These are phyloP conservation scores for Aspergillus coremiiformis DNA, from an alignment of 495 filamentous ascomycete genomes.

Conservation along the genomic window DNA sequence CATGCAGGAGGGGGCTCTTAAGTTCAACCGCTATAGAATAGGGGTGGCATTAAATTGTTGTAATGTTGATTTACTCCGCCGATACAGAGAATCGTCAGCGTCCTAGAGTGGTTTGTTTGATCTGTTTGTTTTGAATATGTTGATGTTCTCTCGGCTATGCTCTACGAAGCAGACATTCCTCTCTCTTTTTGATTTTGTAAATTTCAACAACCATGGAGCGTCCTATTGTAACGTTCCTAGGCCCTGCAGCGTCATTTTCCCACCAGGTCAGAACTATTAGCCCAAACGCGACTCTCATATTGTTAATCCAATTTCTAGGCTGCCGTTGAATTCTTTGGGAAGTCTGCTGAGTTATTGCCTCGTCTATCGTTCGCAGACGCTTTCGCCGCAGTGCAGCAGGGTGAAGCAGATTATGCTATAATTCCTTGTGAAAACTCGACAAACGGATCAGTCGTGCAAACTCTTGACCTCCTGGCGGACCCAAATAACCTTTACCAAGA, in stretches of 20 bases:
- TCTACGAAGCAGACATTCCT: no score
- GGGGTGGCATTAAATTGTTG: background rate
- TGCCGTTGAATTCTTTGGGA: conserved; percentile 54
- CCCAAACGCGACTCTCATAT: conserved; percentile 1
- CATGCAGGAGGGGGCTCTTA: background rate
- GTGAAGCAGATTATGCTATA: conserved; percentile 59
- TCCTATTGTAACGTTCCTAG: conserved; percentile 67
- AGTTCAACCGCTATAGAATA: background rate
- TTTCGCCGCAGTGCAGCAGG: conserved; percentile 67
- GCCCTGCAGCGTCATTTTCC: conserved; percentile 76
- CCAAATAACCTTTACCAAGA: conserved; percentile 50
- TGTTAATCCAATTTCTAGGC: conserved; percentile 45
- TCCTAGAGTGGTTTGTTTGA: conserved; percentile 19
- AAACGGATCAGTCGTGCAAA: conserved; percentile 83
- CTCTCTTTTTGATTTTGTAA: background rate
- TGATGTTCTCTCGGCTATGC: no score
- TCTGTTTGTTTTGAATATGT: conserved; percentile 24
- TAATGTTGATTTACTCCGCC: no score
- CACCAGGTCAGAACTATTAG: conserved; percentile 61
- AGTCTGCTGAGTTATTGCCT: conserved; percentile 46
- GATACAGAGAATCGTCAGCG: no score
- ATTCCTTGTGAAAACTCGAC: conserved; percentile 95
- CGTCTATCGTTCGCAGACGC: conserved; percentile 60
- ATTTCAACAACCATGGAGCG: conserved; percentile 13
- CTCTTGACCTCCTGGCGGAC: conserved; percentile 82